phyloP scores from a whole-genome alignment of 2,329 filamentous ascomycete genomes.

The Cucurbitaria berberidis region DNA sequence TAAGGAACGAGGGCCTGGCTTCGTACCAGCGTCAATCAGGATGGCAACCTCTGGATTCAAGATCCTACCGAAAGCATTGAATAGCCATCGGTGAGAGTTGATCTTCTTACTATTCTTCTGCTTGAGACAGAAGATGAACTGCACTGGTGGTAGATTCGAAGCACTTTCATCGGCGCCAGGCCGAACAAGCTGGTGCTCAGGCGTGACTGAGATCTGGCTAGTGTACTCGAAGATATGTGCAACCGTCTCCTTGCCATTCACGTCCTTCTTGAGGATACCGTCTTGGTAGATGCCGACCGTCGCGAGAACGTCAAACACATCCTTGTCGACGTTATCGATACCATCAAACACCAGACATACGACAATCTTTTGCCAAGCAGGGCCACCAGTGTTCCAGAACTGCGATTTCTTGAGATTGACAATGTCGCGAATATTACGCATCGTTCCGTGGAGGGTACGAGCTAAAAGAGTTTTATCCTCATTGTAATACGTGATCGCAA shows the following conservation, averaged over 20 bases:
- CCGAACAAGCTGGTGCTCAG: conserved; percentile 96
- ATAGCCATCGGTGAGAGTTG: conserved; percentile 98
- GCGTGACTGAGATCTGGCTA: conserved; percentile 93
- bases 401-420: conserved; percentile 98
- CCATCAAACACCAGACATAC: conserved; percentile 97
- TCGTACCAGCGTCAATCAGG: conserved; percentile 94
- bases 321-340: conserved; percentile 97
- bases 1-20: conserved; percentile 89
- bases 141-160: conserved; percentile 87
- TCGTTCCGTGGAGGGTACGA: conserved; percentile 93
- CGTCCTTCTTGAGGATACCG: conserved; percentile 97
- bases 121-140: conserved; percentile 99
- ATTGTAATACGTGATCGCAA: conserved; percentile 99
- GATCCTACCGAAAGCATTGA: conserved; percentile 96
- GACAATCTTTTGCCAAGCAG: conserved; percentile 99
- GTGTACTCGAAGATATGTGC: conserved; percentile 99
- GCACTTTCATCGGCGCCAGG: conserved; percentile 85
- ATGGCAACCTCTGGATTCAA: conserved; percentile 97
- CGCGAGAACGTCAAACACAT: conserved; percentile 87
- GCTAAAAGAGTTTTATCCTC: conserved; percentile 94
- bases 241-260: conserved; percentile 94
- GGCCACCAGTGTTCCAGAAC: conserved; percentile 99
- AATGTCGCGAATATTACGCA: conserved; percentile 99
- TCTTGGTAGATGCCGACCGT: conserved; percentile 97
- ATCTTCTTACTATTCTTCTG: conserved; percentile 99